phyloP scores from a whole-genome alignment of 208 protist species.

The Acanthamoeba divionensis region DNA sequence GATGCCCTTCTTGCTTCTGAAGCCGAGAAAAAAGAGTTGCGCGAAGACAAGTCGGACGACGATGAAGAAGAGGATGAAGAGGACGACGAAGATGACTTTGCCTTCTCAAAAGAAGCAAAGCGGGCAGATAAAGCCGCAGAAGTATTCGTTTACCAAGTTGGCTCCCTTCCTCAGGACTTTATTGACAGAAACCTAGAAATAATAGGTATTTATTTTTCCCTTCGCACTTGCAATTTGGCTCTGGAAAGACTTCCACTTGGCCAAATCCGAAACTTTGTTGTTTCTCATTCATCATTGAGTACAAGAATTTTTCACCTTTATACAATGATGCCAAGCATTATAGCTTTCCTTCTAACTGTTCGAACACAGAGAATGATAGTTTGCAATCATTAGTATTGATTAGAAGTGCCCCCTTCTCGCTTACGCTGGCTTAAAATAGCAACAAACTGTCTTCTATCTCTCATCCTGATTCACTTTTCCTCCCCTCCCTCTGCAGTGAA shows the following conservation, averaged over 20 bases:
- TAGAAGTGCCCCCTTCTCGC: too few relatives aligned
- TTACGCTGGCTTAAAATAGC: too few relatives aligned
- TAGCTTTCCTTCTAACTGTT: too few relatives aligned
- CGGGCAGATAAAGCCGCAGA: slow-evolving; percentile 50
- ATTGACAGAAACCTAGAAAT: slow-evolving; percentile 39
- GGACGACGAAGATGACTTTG: slow-evolving; percentile 41
- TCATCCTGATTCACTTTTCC: neutral
- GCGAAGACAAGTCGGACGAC: slow-evolving; percentile 22
- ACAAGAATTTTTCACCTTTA: too few relatives aligned
- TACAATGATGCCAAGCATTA: too few relatives aligned
- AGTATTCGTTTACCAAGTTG: slow-evolving; percentile 48
- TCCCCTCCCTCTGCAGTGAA: neutral
- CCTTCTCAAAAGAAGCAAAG: slow-evolving; percentile 55
- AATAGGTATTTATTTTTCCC: neutral
- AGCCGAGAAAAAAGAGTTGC: slow-evolving; percentile 39
- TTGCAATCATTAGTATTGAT: too few relatives aligned
- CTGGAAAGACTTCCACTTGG: neutral
- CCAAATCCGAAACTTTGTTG: neutral
- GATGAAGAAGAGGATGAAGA: slow-evolving; percentile 41
- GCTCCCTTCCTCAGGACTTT: slow-evolving; percentile 39
- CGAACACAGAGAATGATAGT: too few relatives aligned
- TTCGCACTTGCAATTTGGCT: neutral
- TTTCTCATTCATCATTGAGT: neutral
- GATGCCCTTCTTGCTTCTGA: slow-evolving; percentile 41
- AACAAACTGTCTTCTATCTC: too few relatives aligned